phyloP scores from a whole-genome alignment of 495 filamentous ascomycete species.

The Hypoxylon fuscum region DNA sequence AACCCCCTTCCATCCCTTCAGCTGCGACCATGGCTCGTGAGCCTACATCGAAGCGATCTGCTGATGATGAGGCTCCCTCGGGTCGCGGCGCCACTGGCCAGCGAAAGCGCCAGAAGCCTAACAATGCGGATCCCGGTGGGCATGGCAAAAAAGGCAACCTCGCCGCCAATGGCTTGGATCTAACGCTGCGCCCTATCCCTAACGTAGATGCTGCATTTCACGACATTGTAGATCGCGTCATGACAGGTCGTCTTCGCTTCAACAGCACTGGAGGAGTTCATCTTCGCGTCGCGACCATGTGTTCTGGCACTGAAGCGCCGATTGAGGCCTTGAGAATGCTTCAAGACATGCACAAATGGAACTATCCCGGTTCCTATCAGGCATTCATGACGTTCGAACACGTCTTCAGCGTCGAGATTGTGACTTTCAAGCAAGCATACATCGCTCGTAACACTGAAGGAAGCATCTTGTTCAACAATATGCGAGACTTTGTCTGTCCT shows the following conservation, averaged over 20 bases:
- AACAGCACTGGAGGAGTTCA: constrained; percentile 1
- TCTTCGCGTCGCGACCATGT: constrained; percentile 77
- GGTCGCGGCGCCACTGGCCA: too few relatives aligned
- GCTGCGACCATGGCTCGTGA: too few relatives aligned
- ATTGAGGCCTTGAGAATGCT: constrained; percentile 70
- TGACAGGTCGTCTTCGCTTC: neutral
- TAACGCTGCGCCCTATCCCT: constrained; percentile 34
- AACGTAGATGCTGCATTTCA: constrained; percentile 44
- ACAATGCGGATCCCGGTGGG: too few relatives aligned
- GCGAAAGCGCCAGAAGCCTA: too few relatives aligned
- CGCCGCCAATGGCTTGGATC: constrained; percentile 14
- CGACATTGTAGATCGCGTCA: constrained; percentile 38
- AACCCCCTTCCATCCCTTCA: too few relatives aligned
- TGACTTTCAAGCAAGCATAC: constrained; percentile 79
- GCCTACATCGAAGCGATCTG: too few relatives aligned
- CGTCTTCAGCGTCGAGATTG: constrained; percentile 82
- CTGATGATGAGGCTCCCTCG: too few relatives aligned
- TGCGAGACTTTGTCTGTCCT: constrained; percentile 64
- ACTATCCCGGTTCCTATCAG: constrained; percentile 17
- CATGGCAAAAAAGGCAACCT: too few relatives aligned
- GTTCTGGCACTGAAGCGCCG: constrained; percentile 84
- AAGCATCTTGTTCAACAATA: constrained; percentile 72
- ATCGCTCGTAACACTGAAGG: constrained; percentile 74
- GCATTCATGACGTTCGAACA: constrained; percentile 64
- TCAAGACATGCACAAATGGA: constrained; percentile 44